Evolutionary conservation across 2,329 filamentous ascomycete species (phyloP), one percentile per base, ranked within the genome.

Genomic region (Cryphonectria nitschkei): DNA sequence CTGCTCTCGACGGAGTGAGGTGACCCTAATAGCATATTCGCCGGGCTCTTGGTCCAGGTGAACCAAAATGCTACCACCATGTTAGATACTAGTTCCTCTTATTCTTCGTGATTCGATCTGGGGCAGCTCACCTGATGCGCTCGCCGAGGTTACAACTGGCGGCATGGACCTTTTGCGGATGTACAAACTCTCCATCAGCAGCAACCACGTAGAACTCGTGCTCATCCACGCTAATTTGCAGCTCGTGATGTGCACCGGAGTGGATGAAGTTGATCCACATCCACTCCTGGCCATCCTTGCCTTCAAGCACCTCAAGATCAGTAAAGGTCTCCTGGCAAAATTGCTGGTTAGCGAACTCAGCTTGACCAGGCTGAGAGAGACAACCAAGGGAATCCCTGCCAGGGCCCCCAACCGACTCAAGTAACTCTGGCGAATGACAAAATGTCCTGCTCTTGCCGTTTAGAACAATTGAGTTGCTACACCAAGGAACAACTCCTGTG

Each of bases 191-290:
- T 22, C 73, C 72, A 43, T 74, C 73, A 2, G 73, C 72, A 43
- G 68, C 73, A 19, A 74, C 68, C 3, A 74, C 73, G 26, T 72
- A 73, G n/a, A 74, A 72, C 32, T 74, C 73, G 43, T 74, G 73
- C 66, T 74, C 72, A 32, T 74, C 72, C 5, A 74, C 56, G 26
- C 72, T 73, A 52, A 74, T 73, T 3, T 68, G 69, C 13, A 74
- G 52, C 62, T 73, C 70, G 22, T 74, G 73, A 26, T 74, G 73
- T 34, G 70, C 72, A 29, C 73, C 73, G 0, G 73, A 74, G 29
- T 74, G 70, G 41, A 74, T 73, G 43, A 74, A 74, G 50, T 74
- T 74, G 43, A 74, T 73, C 68, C 67, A 73, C 0, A 74, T 52
- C 73, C 73, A 74, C 37, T 71, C 26, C 58, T 61, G 58, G 22